Evolutionary conservation across 257 asterid species (phyloP), one percentile per base, ranked within the genome.

Genomic region (Solanum tarapatanum): DNA sequence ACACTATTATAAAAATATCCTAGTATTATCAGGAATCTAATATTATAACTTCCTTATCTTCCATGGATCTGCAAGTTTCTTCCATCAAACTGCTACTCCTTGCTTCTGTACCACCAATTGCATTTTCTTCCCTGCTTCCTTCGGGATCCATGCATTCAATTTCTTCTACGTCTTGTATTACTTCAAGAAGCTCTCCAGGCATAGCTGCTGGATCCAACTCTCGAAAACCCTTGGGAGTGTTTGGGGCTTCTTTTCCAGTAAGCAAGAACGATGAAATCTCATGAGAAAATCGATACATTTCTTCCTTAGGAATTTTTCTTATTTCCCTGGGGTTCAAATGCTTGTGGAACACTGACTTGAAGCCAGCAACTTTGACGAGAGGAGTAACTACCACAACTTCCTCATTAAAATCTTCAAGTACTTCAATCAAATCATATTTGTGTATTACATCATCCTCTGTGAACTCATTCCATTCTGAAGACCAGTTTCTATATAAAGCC

Each of bases 401-500:
- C 85, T 92, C 98, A 89, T 93, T 94, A 82, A 90, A 91, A 87
- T 93, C 94, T 89, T 92, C 97, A 88, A 95, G 92, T 66, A 95
- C 93, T 91, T 94, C 94, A 86, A 94, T 93, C 90, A 94, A 82
- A 86, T 95, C 94, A 28, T 93, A 94, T 74, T 93, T 92, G 83
- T 87, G 91, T 51, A 94, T 87, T 39, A 90, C 90, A 75, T 89
- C 91, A 51, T 90, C 90, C 75, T 91, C 96, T 0, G 94, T 93
- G 85, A 94, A 93, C 91, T 94, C 98, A 76, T 93, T 92, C 98
- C 98, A 94, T 70, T 94, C 95, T 1, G 91, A 86, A 23, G 94
- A 93, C 96, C 97, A 94, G 86, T 94, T 93, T 86, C 94, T 91
- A 91, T 94, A 93, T 92, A 95, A 87, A 85, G 97, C 97, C 98